phyloP scores from a whole-genome alignment of 176 grass and related monocot genomes.

The Dactylis glomerata region DNA sequence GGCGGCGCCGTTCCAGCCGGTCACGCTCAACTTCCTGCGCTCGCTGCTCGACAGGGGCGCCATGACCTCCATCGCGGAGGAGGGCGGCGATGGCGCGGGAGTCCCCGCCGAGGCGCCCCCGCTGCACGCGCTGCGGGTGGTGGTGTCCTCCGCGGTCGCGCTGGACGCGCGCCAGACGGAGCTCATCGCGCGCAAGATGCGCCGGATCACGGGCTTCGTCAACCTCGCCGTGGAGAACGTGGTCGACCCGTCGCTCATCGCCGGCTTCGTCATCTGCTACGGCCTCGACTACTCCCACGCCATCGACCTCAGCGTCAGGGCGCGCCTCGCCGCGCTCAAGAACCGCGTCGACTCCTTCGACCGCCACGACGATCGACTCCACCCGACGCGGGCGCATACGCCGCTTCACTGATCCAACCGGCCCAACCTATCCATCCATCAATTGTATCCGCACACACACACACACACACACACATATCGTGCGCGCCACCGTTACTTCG shows the following conservation, averaged over 20 bases:
- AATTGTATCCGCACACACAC: not conserved
- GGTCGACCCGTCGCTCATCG: constrained; percentile 72
- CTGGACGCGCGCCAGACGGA: constrained; percentile 68
- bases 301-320: constrained; percentile 93
- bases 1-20: constrained; percentile 45
- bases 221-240: constrained; percentile 67
- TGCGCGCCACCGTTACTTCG: not conserved
- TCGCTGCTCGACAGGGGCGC: constrained; percentile 44
- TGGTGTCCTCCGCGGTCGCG: constrained; percentile 77
- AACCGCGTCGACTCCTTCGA: constrained; percentile 70
- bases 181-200: constrained; percentile 92
- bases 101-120: not conserved
- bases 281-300: constrained; percentile 60
- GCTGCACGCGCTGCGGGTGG: constrained; percentile 52
- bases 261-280: constrained; percentile 84
- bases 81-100: not conserved
- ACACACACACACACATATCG: not conserved
- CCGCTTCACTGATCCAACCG: not conserved
- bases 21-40: constrained; percentile 61
- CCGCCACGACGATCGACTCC: constrained; percentile 21
- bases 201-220: constrained; percentile 71
- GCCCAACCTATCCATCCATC: not conserved
- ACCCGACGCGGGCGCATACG: constrained; percentile 2
- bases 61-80: constrained; percentile 25
- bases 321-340: constrained; percentile 60